Evolutionary conservation across 495 filamentous ascomycete species (phyloP).

Genomic region (Lentithecium fluviatile): DNA sequence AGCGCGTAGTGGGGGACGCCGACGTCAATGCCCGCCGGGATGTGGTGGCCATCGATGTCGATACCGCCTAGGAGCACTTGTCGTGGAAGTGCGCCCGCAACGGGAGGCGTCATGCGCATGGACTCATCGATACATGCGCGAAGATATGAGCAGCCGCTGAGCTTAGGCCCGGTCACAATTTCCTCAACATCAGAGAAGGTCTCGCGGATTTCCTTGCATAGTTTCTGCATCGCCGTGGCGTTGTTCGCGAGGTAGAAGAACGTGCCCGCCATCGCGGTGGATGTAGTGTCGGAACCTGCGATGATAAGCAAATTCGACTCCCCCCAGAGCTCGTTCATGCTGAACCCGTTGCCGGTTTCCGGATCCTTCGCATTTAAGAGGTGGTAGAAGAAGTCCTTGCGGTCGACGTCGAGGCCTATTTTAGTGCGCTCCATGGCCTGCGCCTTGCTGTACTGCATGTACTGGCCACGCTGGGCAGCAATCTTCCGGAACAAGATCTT

Average conservation of each 20-base stretch:
- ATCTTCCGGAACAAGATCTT: conserved; percentile 59
- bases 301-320: conserved; percentile 44
- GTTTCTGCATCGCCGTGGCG: conserved; percentile 44
- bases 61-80: conserved; percentile 63
- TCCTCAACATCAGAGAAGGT: conserved; percentile 55
- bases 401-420: conserved; percentile 31
- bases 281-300: conserved; percentile 39
- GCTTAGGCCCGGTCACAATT: conserved; percentile 50
- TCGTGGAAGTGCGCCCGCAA: conserved; percentile 57
- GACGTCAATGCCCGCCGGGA: conserved; percentile 50
- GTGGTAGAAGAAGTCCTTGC: conserved; percentile 43
- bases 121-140: conserved; percentile 65
- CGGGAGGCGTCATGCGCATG: conserved; percentile 66
- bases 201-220: conserved; percentile 54
- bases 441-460: conserved; percentile 59
- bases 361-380: conserved; percentile 42
- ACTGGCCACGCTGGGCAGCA: conserved; percentile 57
- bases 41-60: conserved; percentile 52
- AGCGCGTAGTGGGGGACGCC: conserved; percentile 35
- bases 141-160: conserved; percentile 54
- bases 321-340: conserved; percentile 40
- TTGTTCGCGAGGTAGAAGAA: conserved; percentile 64
- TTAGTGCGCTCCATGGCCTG: conserved; percentile 58
- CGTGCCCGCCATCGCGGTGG: conserved; percentile 52
- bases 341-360: conserved; percentile 42